A percentile compares a stretch with the other conserved stretches of the same genome.
These are phyloP conservation scores for Colletotrichum aenigma DNA, from an alignment of 2,329 filamentous ascomycete species.

Conservation along the genomic window DNA sequence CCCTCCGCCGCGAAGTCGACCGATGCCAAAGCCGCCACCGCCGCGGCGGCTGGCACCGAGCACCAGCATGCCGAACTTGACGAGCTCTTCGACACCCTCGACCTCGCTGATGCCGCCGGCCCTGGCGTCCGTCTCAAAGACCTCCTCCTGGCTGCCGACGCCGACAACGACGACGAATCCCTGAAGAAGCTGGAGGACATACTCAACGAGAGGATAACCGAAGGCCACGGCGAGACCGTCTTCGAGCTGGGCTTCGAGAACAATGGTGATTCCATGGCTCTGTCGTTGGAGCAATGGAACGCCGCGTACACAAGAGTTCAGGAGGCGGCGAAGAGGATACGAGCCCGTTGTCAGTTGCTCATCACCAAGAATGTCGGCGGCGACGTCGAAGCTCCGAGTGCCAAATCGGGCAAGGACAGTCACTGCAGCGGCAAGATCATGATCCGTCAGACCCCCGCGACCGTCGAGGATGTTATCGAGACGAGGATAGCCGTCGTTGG, in stretches of 20 bases:
- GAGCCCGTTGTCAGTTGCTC: conserved; percentile 80
- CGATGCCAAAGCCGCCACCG: conserved; percentile 27
- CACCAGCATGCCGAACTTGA: conserved; percentile 85
- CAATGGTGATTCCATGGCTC: conserved; percentile 82
- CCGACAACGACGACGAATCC: conserved; percentile 52
- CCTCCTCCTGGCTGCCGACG: conserved; percentile 69
- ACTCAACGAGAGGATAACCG: conserved; percentile 72
- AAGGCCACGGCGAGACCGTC: conserved; percentile 87
- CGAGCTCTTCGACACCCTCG: conserved; percentile 88
- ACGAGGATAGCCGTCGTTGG: conserved; percentile 96
- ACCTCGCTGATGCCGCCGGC: conserved; percentile 68
- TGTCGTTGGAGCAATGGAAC: conserved; percentile 78
- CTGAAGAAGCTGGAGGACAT: conserved; percentile 68
- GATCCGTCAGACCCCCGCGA: conserved; percentile 74
- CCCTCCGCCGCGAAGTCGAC: conserved; percentile 42
- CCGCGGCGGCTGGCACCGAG: conserved; percentile 37
- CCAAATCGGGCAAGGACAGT: conserved; percentile 67
- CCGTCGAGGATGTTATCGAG: conserved; percentile 88
- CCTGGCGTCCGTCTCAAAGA: conserved; percentile 74
- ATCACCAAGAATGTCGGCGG: conserved; percentile 92
- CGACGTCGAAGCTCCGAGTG: conserved; percentile 69
- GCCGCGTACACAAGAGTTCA: conserved; percentile 69
- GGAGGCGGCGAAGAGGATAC: conserved; percentile 65
- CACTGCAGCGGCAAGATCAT: conserved; percentile 86
- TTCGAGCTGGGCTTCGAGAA: conserved; percentile 94